Conservation (phyloP, 306 rosid genomes). For the Cicer yamashitae region DNA sequence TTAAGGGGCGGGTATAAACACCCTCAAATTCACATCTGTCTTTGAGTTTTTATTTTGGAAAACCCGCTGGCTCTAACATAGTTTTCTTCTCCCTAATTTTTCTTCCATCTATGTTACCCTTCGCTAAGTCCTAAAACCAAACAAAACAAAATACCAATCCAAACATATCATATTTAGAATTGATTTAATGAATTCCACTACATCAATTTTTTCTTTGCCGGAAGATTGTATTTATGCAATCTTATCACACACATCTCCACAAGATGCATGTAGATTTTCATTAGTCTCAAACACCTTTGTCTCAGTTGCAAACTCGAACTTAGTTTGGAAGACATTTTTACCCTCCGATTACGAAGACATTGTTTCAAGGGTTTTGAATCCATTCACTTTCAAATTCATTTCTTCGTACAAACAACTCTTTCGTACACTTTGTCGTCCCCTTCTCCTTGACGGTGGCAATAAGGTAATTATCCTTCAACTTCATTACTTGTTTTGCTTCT, state of each 20-base stretch:
- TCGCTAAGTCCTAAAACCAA: not conserved
- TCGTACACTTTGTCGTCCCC: slow-evolving; percentile 46
- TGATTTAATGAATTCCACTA: not conserved
- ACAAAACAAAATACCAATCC: not conserved
- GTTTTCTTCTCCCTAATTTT: slow-evolving; percentile 6
- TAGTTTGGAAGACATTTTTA: slow-evolving; percentile 63
- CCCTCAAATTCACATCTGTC: no score
- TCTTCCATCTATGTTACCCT: not conserved
- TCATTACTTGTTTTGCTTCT: not conserved
- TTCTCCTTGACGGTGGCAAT: slow-evolving; percentile 59
- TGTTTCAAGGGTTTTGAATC: slow-evolving; percentile 46
- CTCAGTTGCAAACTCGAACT: slow-evolving; percentile 53
- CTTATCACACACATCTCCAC: slow-evolving; percentile 56
- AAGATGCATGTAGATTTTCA: slow-evolving; percentile 52
- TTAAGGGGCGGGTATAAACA: no score
- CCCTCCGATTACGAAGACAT: slow-evolving; percentile 56
- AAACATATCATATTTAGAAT: no score
- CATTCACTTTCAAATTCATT: slow-evolving; percentile 33
- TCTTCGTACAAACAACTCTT: slow-evolving; percentile 60
- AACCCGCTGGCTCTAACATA: not conserved
- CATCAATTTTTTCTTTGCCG: slow-evolving; percentile 49
- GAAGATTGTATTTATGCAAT: slow-evolving; percentile 56
- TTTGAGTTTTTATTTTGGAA: not conserved
- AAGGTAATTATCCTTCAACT: slow-evolving; percentile 43
- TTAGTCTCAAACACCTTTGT: slow-evolving; percentile 53